phyloP scores from a whole-genome alignment of 192 early-diverging fungal genomes.

The Linderina pennispora region DNA sequence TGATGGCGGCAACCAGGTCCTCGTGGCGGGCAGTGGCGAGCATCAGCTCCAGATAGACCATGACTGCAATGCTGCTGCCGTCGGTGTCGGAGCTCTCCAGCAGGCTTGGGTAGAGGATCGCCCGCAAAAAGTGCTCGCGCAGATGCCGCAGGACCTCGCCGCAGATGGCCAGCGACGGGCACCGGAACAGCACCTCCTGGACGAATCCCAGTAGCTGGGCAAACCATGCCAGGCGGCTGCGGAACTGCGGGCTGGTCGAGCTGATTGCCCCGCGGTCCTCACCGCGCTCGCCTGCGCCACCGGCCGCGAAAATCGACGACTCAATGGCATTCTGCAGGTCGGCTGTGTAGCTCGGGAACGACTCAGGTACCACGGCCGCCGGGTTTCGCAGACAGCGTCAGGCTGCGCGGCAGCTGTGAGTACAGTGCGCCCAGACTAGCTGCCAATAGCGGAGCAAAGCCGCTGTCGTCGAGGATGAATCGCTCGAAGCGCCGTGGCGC shows the following conservation, averaged over 20 bases:
- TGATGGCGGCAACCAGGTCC: slow-evolving; percentile 63
- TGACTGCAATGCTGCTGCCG: slow-evolving; percentile 80
- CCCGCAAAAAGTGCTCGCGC: slow-evolving; percentile 72
- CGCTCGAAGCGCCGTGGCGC: slow-evolving; percentile 61
- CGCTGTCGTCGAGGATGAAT: slow-evolving; percentile 72
- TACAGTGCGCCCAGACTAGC: slow-evolving; percentile 85
- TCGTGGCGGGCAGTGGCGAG: slow-evolving; percentile 69
- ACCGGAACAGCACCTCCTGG: slow-evolving; percentile 38
- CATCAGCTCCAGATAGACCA: slow-evolving; percentile 85
- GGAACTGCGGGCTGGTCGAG: slow-evolving; percentile 54
- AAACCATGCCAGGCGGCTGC: slow-evolving; percentile 32
- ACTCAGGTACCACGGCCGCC: slow-evolving; percentile 35
- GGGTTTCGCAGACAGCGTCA: slow-evolving; percentile 49
- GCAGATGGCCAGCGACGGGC: slow-evolving; percentile 30
- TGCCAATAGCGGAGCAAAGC: slow-evolving; percentile 75
- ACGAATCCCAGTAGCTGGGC: slow-evolving; percentile 27
- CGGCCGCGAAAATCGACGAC: slow-evolving; percentile 56
- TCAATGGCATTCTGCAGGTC: slow-evolving; percentile 42
- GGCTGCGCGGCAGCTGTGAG: slow-evolving; percentile 78
- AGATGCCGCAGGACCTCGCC: slow-evolving; percentile 59
- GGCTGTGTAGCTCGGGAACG: slow-evolving; percentile 43
- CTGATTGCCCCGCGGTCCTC: slow-evolving; percentile 58
- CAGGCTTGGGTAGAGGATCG: slow-evolving; percentile 81
- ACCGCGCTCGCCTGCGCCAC: slow-evolving; percentile 61
- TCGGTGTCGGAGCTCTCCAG: slow-evolving; percentile 87